A percentile compares a stretch with the other conserved stretches of the same genome.
These are phyloP conservation scores for Pythium aphanidermatum DNA, from an alignment of 352 stramenopile genomes.

Conservation along the genomic window DNA sequence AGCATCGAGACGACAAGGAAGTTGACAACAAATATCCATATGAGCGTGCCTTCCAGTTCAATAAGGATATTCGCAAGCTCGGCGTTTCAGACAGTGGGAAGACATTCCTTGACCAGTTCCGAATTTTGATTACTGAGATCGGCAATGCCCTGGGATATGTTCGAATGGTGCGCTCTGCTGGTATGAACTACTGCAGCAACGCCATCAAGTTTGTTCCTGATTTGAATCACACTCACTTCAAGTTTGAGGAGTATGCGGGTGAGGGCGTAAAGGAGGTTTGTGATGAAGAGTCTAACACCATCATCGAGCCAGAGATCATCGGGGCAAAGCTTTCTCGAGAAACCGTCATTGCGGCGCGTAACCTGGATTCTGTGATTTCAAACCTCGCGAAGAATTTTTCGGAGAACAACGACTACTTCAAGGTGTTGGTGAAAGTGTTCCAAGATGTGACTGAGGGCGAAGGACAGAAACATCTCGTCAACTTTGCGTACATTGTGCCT, in stretches of 20 bases:
- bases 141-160: constrained; percentile 92
- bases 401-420: constrained; percentile 93
- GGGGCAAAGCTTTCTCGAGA: constrained; percentile 70
- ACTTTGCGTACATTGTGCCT: constrained; percentile 90
- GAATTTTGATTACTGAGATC: constrained; percentile 90
- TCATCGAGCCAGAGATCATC: constrained; percentile 36
- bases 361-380: constrained; percentile 83
- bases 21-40: constrained; percentile 94
- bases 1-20: constrained; percentile 83
- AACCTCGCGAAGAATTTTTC: constrained; percentile 88
- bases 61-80: constrained; percentile 87
- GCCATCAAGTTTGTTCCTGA: constrained; percentile 91
- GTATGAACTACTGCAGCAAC: constrained; percentile 91
- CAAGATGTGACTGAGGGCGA: constrained; percentile 84
- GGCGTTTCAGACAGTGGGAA: constrained; percentile 81
- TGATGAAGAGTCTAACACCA: constrained; percentile 48
- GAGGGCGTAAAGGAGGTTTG: constrained; percentile 48
- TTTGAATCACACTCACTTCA: constrained; percentile 83
- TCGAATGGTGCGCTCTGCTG: constrained; percentile 89
- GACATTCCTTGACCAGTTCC: constrained; percentile 89
- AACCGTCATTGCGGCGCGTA: constrained; percentile 78
- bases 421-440: constrained; percentile 86
- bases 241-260: constrained; percentile 68
- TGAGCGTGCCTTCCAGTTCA: constrained; percentile 87
- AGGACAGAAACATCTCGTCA: constrained; percentile 88